Evolutionary conservation across 768 basidiomycete genomes (phyloP).

Genomic region (Symmetrospora coprosmae): DNA sequence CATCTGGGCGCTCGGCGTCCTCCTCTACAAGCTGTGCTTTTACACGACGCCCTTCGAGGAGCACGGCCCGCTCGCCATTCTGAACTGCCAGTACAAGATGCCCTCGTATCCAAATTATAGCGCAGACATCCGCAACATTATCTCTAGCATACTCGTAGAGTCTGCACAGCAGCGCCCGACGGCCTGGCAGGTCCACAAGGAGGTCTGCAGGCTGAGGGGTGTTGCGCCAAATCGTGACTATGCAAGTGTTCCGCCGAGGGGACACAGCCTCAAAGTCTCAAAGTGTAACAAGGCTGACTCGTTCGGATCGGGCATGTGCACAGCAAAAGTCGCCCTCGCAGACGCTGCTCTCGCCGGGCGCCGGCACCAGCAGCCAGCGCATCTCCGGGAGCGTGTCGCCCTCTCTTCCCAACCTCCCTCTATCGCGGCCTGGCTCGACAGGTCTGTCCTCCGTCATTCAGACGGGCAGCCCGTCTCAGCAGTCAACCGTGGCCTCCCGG

Average conservation of each 20-base stretch:
- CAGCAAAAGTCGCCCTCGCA: constrained; percentile 25
- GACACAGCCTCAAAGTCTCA: not conserved
- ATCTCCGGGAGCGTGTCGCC: not conserved
- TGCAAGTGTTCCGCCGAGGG: too few species aligned
- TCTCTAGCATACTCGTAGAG: constrained; percentile 78
- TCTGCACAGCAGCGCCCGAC: constrained; percentile 71
- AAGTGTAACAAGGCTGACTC: not conserved
- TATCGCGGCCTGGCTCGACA: too few species aligned
- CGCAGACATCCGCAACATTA: constrained; percentile 30
- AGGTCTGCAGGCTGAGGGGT: constrained; percentile 63
- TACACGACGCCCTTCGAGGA: constrained; percentile 99
- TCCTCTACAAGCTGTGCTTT: constrained; percentile 96
- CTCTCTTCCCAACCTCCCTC: not conserved
- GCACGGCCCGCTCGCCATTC: constrained; percentile 84
- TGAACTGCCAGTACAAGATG: constrained; percentile 80
- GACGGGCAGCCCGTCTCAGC: too few species aligned
- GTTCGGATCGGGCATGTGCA: not conserved
- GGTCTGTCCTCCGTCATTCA: not conserved
- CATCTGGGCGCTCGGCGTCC: constrained; percentile 91
- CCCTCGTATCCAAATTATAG: constrained; percentile 26
- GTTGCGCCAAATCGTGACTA: not conserved
- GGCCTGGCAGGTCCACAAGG: constrained; percentile 68
- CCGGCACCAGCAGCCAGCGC: not conserved
- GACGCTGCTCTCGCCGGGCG: not conserved
- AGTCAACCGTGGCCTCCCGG: too few species aligned